Base-by-base conservation (phyloP, 768 basidiomycete genomes). In the Podaxis mareebaensis region DNA sequence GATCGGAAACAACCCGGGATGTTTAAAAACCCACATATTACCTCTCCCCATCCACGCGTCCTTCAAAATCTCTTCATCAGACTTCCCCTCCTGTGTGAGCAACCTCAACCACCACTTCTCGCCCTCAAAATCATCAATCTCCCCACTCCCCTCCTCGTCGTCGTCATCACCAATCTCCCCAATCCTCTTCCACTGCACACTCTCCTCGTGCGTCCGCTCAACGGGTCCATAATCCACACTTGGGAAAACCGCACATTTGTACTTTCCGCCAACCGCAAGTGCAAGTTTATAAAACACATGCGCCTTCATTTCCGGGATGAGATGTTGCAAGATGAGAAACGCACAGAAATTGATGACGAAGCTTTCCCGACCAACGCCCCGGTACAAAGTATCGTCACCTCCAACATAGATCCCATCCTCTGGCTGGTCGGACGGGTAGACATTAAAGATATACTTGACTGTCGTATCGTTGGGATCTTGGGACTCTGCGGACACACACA, bases 21-120 rank as follows among this genome's bases (percentile, higher is more conserved):
- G 58, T n/a, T 60, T 60, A 42, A 51, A 60, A 38, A 39, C 33
- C 58, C 58, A 60, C 48, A 60, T 49, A 12, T 60, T 60, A 17
- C 58, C 48, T 51, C 13, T 49, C 10, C 58, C 58, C 58, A 60
- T 60, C 46, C 46, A 60, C 13, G 58, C 58, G 8, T 60, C 58
- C 48, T 51, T 11, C 15, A 58, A 28, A 36, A 58, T 58, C 30
- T 58, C 42, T 36, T 58, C 28, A 36, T 58, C 57, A 33, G 57
- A 30, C 10, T 58, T 58, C 6, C 44, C 57, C 15, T 58, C 26
- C 44, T 58, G 40, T 12, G 46, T 49, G 30, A 58, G 57, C 17
- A 58, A 26, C 11, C 28, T 58, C 44, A 58, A 17, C 57, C 57
- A 58, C 57, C 57, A 46, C n/a, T 22, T 46, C 44, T 46, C 6